Base-by-base conservation (phyloP, 2,329 filamentous ascomycete genomes). In the Coniochaeta sp. region DNA sequence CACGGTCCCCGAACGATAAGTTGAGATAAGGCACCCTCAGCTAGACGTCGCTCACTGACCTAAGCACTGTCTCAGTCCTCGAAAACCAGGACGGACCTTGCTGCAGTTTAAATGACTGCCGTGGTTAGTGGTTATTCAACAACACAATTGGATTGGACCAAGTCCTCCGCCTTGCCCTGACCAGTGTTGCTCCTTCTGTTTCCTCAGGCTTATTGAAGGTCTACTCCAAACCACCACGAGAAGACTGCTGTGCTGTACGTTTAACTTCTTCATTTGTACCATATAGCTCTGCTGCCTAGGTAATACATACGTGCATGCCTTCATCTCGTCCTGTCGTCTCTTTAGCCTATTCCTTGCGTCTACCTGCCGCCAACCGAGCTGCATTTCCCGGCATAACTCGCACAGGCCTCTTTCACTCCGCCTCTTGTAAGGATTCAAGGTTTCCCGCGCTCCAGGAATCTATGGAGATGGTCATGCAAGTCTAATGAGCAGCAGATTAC, bases 381-480 rank as follows among this genome's bases (percentile, higher is more conserved):
- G 38, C 17, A 36, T 40, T 17, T 4, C 38, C 9, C 38, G 3
- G 38, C 38, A 40, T 5, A 19, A 3, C 11, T 40, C 38, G 38
- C 38, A n/a, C n/a, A n/a, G n/a, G n/a, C n/a, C n/a, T n/a, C n/a
- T n/a, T n/a, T n/a, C n/a, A n/a, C n/a, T n/a, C n/a, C n/a, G n/a
- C n/a, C n/a, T n/a, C n/a, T n/a, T n/a, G n/a, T n/a, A 40, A 40
- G 38, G 38, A 40, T 40, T 6, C 16, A 40, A 6, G 16, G 16
- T 19, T 40, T 40, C 38, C 38, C 38, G 38, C 38, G 16, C 38
- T 19, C 38, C 17, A 19, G 9, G 1, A 31, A 56, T 56, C 31
- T n/a, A 22, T 22, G 54, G 52, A 28, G 19, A 24, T 14, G 52
- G 50, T 58, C 47, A 58, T 63, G 60, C 58, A 56, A 34, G 58